Evolutionary conservation across 441 rosid genomes (phyloP).

Genomic region (Erodium trifolium): DNA sequence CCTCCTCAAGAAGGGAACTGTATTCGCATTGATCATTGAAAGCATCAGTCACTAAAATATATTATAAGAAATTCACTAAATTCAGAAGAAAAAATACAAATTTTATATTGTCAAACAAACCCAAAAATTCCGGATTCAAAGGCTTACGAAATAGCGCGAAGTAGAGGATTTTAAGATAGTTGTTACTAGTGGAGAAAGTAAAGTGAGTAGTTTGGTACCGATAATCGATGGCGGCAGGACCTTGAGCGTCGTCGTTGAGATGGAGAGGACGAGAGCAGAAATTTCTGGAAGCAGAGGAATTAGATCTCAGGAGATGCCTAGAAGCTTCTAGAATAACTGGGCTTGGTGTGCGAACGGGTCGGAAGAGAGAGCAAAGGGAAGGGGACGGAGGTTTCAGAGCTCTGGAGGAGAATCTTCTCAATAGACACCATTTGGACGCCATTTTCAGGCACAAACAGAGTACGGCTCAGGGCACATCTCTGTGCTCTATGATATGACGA

Average conservation of each 20-base stretch:
- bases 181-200: not conserved
- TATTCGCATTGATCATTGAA: conserved; percentile 20
- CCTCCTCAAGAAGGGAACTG: conserved; percentile 76
- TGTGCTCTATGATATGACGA: not conserved
- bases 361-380: not conserved
- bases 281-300: conserved; percentile 29
- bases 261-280: conserved; percentile 35
- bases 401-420: conserved; percentile 31
- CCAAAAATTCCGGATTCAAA: too few species aligned
- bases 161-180: too few species aligned
- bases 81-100: not conserved
- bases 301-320: not conserved
- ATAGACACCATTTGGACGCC: conserved; percentile 38
- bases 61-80: too few species aligned
- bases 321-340: conserved; percentile 18
- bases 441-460: conserved; percentile 16
- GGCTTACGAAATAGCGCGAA: too few species aligned
- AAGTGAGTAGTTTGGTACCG: conserved; percentile 26
- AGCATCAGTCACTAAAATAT: not conserved
- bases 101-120: not conserved
- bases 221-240: conserved; percentile 55
- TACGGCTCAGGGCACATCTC: not conserved
- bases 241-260: conserved; percentile 28
- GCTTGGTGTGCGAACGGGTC: conserved; percentile 8
- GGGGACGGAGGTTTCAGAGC: conserved; percentile 22